These are phyloP conservation scores for Pilatotrama ljubarskyi DNA, from an alignment of 768 basidiomycete genomes.

Conservation along the genomic window DNA sequence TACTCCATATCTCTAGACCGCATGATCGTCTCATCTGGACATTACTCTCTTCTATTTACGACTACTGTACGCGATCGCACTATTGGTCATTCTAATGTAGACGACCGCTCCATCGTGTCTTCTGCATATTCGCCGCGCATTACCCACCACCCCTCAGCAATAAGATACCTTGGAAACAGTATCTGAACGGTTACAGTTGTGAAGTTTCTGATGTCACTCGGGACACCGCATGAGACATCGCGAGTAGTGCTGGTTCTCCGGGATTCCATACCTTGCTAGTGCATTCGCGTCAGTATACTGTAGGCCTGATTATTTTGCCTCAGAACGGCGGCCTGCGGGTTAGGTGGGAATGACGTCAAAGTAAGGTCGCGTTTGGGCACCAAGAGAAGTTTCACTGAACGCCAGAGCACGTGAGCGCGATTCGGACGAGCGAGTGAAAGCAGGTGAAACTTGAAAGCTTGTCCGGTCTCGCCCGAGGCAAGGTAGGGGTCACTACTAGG, in stretches of 20 bases:
- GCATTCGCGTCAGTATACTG: no score
- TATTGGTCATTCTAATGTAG: conserved; percentile 27
- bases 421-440: no score
- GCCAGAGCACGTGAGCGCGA: no score
- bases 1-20: conserved; percentile 3
- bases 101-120: conserved; percentile 22
- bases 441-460: no score
- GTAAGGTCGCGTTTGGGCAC: no score
- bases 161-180: conserved; percentile 9
- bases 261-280: no score
- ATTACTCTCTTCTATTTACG: conserved; percentile 8
- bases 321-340: not conserved
- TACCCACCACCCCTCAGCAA: conserved; percentile 9
- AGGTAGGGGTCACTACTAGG: no score
- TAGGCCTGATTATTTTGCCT: not conserved
- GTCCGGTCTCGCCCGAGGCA: no score
- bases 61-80: conserved; percentile 12
- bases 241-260: no score
- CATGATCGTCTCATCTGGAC: conserved; percentile 12
- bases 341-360: not conserved
- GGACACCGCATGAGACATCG: no score
- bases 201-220: not conserved
- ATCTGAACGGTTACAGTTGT: not conserved
- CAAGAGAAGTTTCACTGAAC: no score
- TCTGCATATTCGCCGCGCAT: not conserved